These are phyloP conservation scores for Nymphaea thermarum DNA, from an alignment of 164 flowering plant genomes.

Conservation along the genomic window DNA sequence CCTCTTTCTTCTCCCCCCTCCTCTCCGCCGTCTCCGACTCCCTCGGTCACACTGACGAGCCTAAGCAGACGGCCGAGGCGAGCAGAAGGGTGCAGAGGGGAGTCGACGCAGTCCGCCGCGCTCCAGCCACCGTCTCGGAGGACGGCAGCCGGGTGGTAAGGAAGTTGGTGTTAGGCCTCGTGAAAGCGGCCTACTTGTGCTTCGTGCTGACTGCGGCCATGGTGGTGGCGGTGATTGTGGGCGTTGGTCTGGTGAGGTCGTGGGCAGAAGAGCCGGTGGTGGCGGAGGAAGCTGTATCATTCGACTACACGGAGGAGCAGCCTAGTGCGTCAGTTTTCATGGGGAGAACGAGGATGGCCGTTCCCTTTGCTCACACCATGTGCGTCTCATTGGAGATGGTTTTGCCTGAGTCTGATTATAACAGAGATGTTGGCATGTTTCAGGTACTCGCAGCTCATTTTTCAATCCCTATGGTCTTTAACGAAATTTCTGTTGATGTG, in stretches of 20 bases:
- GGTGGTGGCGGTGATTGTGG: constrained; percentile 31
- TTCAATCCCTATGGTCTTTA: not conserved
- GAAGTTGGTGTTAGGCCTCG: constrained; percentile 31
- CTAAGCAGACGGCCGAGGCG: constrained; percentile 5
- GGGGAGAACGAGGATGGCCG: constrained; percentile 9
- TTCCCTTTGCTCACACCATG: constrained; percentile 60
- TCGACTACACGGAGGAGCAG: constrained; percentile 49
- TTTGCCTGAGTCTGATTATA: constrained; percentile 79
- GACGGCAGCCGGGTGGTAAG: constrained; percentile 16
- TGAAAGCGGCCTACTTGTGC: constrained; percentile 35
- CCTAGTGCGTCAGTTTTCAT: constrained; percentile 32
- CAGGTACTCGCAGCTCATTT: constrained; percentile 34
- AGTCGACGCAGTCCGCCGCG: constrained; percentile 4
- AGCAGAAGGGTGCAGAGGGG: constrained; percentile 4
- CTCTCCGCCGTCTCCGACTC: constrained; percentile 20
- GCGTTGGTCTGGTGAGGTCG: constrained; percentile 38
- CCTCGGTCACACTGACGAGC: constrained; percentile 18
- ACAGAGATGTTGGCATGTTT: constrained; percentile 56
- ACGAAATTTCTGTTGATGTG: too few relatives aligned
- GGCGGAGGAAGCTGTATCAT: constrained; percentile 29
- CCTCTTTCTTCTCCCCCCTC: constrained; percentile 18
- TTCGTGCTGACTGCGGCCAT: constrained; percentile 26
- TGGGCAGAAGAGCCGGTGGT: constrained; percentile 65
- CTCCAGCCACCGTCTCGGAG: constrained; percentile 17
- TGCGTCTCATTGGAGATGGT: constrained; percentile 42